These are phyloP conservation scores for Sphagnum contortum DNA, from an alignment of 225 moss, liverwort and hornwort genomes.

Conservation along the genomic window DNA sequence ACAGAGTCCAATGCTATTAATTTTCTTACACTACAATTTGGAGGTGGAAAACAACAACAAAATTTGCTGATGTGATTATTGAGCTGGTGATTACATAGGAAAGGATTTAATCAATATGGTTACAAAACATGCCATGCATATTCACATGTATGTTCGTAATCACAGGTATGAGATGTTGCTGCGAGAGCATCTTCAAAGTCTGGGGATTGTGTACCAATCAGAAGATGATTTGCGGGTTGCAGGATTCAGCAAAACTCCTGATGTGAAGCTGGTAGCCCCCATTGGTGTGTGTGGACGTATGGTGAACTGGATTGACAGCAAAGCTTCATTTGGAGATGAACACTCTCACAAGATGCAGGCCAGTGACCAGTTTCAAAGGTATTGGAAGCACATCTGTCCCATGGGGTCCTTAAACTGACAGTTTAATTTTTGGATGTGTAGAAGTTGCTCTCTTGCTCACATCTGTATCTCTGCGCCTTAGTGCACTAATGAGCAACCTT, in stretches of 20 bases:
- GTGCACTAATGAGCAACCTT: no score
- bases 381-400: background rate
- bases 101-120: no score
- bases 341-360: slow-evolving; percentile 45
- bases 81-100: no score
- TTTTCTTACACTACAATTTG: no score
- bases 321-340: slow-evolving; percentile 64
- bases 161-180: slow-evolving; percentile 57
- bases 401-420: no score
- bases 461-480: no score
- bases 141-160: background rate
- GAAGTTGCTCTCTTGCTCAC: no score
- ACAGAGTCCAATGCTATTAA: no score
- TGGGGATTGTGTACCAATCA: slow-evolving; percentile 46
- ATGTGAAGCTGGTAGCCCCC: slow-evolving; percentile 60
- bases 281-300: slow-evolving; percentile 51
- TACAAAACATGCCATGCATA: background rate
- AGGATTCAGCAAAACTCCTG: slow-evolving; percentile 63
- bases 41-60: no score
- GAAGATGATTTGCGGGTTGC: slow-evolving; percentile 56
- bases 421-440: no score
- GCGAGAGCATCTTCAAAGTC: slow-evolving; percentile 36
- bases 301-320: slow-evolving; percentile 73
- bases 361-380: slow-evolving; percentile 62
- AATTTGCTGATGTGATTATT: no score